phyloP scores from a whole-genome alignment of 2,329 filamentous ascomycete species.

The Pyricularia sp. region DNA sequence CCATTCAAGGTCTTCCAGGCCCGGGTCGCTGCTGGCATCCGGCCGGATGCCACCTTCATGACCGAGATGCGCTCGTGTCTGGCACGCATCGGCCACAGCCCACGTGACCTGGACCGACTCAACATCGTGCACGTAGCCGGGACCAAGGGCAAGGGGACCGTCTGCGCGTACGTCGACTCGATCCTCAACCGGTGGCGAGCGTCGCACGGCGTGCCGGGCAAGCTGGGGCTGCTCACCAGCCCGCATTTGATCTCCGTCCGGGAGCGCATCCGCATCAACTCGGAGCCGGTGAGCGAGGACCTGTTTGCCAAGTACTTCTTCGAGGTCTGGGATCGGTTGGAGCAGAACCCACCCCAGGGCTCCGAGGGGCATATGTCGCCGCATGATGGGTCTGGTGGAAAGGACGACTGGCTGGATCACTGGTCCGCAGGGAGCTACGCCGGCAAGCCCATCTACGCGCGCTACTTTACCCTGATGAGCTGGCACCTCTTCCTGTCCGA shows the following conservation, averaged over 20 bases:
- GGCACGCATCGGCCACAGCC: constrained; percentile 52
- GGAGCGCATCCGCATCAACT: constrained; percentile 57
- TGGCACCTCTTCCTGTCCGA: constrained; percentile 59
- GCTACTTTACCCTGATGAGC: constrained; percentile 56
- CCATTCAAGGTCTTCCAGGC: constrained; percentile 75
- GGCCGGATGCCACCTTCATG: constrained; percentile 58
- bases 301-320: constrained; percentile 59
- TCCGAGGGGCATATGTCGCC: neutral
- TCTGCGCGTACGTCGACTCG: constrained; percentile 57
- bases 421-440: constrained; percentile 19
- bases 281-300: constrained; percentile 43
- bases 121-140: constrained; percentile 64
- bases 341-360: constrained; percentile 5
- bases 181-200: constrained; percentile 46
- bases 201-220: constrained; percentile 23
- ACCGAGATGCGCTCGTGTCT: constrained; percentile 75
- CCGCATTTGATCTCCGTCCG: constrained; percentile 60
- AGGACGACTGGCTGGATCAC: constrained; percentile 11
- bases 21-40: constrained; percentile 63
- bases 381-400: neutral
- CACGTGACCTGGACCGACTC: constrained; percentile 44
- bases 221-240: constrained; percentile 57
- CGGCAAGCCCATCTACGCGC: constrained; percentile 46
- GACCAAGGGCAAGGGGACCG: constrained; percentile 70
- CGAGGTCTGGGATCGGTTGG: constrained; percentile 53